Percentiles rank a stretch among this genome's conserved stretches.
These are phyloP conservation scores for Leccinum boreale DNA, from an alignment of 768 basidiomycete species.

Conservation along the genomic window DNA sequence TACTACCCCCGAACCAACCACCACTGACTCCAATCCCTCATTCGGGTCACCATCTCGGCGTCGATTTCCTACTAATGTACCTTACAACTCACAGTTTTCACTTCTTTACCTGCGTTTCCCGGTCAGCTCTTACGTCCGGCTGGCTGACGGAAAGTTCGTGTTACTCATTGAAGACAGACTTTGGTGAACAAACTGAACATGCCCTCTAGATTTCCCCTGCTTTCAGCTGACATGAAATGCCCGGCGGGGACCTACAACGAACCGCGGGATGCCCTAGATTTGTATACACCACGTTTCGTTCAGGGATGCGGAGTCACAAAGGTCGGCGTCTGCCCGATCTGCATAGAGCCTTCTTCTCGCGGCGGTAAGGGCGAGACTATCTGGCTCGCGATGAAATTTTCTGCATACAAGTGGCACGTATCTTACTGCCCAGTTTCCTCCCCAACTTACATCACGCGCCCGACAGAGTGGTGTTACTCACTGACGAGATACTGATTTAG, in stretches of 20 bases:
- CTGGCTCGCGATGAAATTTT: constrained; percentile 79
- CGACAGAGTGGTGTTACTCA: constrained; percentile 17
- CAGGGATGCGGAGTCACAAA: constrained; percentile 66
- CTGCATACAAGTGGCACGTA: constrained; percentile 76
- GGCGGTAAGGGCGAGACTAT: constrained; percentile 62
- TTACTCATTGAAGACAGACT: background rate
- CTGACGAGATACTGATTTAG: constrained; percentile 4
- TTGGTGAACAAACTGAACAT: background rate
- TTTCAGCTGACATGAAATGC: constrained; percentile 18
- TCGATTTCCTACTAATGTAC: constrained; percentile 48
- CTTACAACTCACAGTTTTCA: constrained; percentile 48
- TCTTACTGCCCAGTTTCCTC: background rate
- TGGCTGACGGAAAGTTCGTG: constrained; percentile 39
- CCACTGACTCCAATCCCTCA: constrained; percentile 1
- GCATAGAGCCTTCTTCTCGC: constrained; percentile 54
- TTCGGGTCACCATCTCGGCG: constrained; percentile 31
- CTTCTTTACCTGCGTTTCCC: constrained; percentile 73
- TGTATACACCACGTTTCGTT: constrained; percentile 79
- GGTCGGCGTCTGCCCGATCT: constrained; percentile 76
- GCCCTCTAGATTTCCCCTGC: constrained; percentile 16
- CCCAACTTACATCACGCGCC: constrained; percentile 1
- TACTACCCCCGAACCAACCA: background rate
- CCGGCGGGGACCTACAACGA: constrained; percentile 52
- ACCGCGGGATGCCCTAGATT: constrained; percentile 57
- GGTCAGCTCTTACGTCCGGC: constrained; percentile 51